Percentiles rank a stretch among this genome's conserved stretches.
Conservation (phyloP, 306 rosid genomes). For the Trifolium dubium region DNA sequence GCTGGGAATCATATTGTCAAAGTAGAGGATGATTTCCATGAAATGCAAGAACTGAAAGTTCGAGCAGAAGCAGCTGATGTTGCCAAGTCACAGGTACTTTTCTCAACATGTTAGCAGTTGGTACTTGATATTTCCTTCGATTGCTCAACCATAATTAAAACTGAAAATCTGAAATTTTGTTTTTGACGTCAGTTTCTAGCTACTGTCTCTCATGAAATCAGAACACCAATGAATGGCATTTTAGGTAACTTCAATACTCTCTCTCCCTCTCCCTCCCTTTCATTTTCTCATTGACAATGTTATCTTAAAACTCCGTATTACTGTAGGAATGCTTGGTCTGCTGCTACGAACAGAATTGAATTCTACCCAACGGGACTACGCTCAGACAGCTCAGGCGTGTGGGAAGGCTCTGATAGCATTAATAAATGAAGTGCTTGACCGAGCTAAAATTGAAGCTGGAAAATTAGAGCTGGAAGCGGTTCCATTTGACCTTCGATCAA, state of each 20-base stretch:
- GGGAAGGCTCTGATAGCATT: slow-evolving; percentile 92
- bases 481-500: slow-evolving; percentile 87
- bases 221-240: slow-evolving; percentile 99
- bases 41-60: slow-evolving; percentile 76
- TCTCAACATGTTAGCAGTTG: slow-evolving; percentile 19
- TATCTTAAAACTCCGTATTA: slow-evolving; percentile 24
- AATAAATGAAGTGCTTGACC: slow-evolving; percentile 96
- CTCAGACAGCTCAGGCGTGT: slow-evolving; percentile 95
- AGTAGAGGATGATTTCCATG: slow-evolving; percentile 89
- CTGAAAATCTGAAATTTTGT: slow-evolving; percentile 30
- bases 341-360: slow-evolving; percentile 89
- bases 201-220: slow-evolving; percentile 96
- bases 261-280: neutral
- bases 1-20: slow-evolving; percentile 94
- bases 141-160: slow-evolving; percentile 33
- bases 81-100: slow-evolving; percentile 92
- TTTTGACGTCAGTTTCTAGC: slow-evolving; percentile 80
- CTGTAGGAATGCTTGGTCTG: slow-evolving; percentile 94
- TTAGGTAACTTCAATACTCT: slow-evolving; percentile 60
- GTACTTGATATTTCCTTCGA: slow-evolving; percentile 31
- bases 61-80: slow-evolving; percentile 94
- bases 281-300: slow-evolving; percentile 26
- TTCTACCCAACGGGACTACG: slow-evolving; percentile 93
- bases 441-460: slow-evolving; percentile 97
- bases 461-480: slow-evolving; percentile 96